Base-by-base conservation (phyloP, 768 basidiomycete species). In the Kwoniella pini region DNA sequence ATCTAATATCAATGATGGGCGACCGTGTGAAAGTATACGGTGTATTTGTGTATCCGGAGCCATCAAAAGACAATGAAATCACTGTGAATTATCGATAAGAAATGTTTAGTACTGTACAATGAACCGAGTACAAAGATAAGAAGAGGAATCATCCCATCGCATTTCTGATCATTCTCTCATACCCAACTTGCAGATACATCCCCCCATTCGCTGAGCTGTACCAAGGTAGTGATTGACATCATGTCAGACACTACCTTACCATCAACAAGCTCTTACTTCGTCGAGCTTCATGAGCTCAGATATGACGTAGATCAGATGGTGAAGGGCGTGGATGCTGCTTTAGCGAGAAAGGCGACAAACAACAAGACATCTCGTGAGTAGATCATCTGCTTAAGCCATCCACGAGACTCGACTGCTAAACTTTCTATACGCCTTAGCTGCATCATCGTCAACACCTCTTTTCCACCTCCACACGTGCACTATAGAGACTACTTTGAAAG, bases 401-500 rank as follows among this genome's bases (percentile, higher is more conserved):
- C n/a, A n/a, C n/a, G n/a, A n/a, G n/a, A n/a, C n/a, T n/a, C n/a
- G n/a, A n/a, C n/a, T n/a, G n/a, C n/a, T n/a, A n/a, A n/a, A n/a
- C n/a, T n/a, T n/a, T n/a, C n/a, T 27, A 24, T 4, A 27, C 19
- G 42, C 17, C 5, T 53, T 27, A n/a, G 15, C 33, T 12, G 13
- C 30, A 39, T 11, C 46, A 15, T 15, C 13, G 6, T 33, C 50
- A 26, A 33, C 50, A 4, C 33, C 44, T 12, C 62, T 31, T 30
- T 57, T 71, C 46, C 72, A 74, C 60, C 42, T 74, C 2, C 68
- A 71, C 48, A 69, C 70, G 9, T 56, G 64, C 42, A 65, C 65
- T 3, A 51, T 74, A 42, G 68, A 74, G 26, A 31, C 54, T 7
- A 45, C 55, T 7, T 44, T 74, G n/a, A 7, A 28, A 21, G 44